Percentiles rank a stretch among this genome's conserved stretches.
Evolutionary conservation across 345 rosid species (phyloP).

Genomic region (Anastatica hierochuntica): DNA sequence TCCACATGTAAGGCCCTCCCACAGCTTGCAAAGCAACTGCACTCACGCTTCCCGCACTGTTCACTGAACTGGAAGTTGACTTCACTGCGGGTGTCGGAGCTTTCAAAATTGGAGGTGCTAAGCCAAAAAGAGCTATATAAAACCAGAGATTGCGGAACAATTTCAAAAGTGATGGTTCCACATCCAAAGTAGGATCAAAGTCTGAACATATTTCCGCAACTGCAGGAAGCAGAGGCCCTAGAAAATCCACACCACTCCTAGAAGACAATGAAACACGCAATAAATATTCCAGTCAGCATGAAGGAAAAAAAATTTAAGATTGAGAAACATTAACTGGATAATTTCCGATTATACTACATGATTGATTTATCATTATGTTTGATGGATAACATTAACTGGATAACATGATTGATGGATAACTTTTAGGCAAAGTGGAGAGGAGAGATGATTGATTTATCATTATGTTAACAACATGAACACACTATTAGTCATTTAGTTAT

Average conservation of each 20-base stretch:
- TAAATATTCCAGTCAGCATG: constrained; percentile 2
- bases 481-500: background rate
- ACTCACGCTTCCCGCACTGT: constrained; percentile 66
- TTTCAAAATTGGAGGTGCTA: constrained; percentile 87
- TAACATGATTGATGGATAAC: too few relatives aligned
- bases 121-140: constrained; percentile 92
- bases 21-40: constrained; percentile 83
- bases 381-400: too few relatives aligned
- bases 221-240: constrained; percentile 96
- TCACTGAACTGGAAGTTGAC: constrained; percentile 61
- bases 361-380: too few relatives aligned
- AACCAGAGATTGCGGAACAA: constrained; percentile 97
- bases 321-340: too few relatives aligned
- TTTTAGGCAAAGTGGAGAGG: too few relatives aligned
- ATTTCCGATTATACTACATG: background rate
- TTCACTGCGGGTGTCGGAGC: constrained; percentile 42
- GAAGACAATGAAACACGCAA: constrained; percentile 16
- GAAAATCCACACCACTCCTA: constrained; percentile 98
- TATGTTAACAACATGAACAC: background rate
- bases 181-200: constrained; percentile 74
- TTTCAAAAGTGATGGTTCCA: constrained; percentile 92
- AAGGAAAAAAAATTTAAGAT: background rate
- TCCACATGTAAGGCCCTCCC: constrained; percentile 97
- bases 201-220: constrained; percentile 96
- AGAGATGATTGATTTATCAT: too few relatives aligned